A percentile compares a stretch with the other conserved stretches of the same genome.
phyloP scores from a whole-genome alignment of 176 grass and related monocot genomes.

The Oryza meyeriana region DNA sequence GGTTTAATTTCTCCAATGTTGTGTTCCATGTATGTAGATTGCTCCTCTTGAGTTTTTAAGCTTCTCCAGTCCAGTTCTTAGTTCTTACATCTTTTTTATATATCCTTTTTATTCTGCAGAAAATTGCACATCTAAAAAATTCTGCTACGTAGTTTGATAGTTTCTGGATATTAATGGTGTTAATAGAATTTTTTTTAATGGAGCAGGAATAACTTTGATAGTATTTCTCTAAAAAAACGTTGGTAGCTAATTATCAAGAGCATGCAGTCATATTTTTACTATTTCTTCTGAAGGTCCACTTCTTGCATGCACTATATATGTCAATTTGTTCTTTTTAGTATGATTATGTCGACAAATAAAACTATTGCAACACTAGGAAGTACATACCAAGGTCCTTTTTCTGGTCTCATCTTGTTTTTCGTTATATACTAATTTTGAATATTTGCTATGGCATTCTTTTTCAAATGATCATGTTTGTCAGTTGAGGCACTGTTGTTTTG shows the following conservation, averaged over 20 bases:
- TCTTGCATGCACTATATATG: background rate
- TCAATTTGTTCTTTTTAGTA: background rate
- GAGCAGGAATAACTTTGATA: background rate
- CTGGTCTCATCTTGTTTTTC: background rate
- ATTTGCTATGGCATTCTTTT: background rate
- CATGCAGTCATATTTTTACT: background rate
- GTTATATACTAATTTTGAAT: background rate
- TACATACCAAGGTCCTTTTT: background rate
- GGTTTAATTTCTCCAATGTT: no score
- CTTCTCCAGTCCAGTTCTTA: no score
- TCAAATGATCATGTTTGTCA: background rate
- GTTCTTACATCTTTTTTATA: no score
- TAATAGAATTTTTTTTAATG: no score
- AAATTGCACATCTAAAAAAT: background rate
- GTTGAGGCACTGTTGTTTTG: background rate
- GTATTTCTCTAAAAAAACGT: no score
- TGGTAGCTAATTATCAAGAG: background rate
- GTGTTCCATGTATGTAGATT: no score
- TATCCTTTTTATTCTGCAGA: constrained; percentile 16
- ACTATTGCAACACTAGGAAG: background rate
- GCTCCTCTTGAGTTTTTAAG: no score
- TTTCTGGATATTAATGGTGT: no score
- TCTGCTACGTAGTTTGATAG: background rate
- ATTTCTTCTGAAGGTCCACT: background rate
- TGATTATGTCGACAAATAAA: background rate